Percentiles rank a stretch among this genome's conserved stretches.
Evolutionary conservation across 2,329 filamentous ascomycete species (phyloP).

Genomic region (Ramularia endophylla): DNA sequence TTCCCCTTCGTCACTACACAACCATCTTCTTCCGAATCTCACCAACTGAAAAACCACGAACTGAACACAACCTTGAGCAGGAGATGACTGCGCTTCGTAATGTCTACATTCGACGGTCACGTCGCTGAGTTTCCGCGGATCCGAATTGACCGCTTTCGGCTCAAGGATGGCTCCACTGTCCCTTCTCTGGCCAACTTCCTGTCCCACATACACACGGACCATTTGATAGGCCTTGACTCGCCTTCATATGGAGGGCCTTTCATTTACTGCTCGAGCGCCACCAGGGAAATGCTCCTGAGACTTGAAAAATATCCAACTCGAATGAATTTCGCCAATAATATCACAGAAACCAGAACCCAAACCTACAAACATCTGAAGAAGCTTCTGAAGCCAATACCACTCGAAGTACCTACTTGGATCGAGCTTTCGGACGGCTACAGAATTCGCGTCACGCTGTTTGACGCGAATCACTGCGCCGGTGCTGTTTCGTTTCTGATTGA

Average conservation of each 20-base stretch:
- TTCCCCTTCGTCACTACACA: no score
- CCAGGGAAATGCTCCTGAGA: constrained; percentile 69
- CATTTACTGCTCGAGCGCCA: constrained; percentile 84
- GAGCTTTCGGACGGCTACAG: constrained; percentile 62
- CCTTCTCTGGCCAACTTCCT: constrained; percentile 79
- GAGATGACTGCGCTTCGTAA: constrained; percentile 30
- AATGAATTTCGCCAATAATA: constrained; percentile 72
- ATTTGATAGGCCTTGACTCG: constrained; percentile 74
- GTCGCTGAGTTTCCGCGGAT: constrained; percentile 75
- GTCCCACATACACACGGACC: constrained; percentile 89
- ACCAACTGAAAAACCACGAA: no score
- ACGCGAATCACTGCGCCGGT: constrained; percentile 88
- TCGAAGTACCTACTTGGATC: constrained; percentile 71
- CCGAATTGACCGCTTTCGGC: constrained; percentile 76
- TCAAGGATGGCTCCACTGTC: constrained; percentile 38
- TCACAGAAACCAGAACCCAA: constrained; percentile 67
- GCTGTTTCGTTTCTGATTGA: constrained; percentile 92
- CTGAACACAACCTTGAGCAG: no score
- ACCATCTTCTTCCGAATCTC: no score
- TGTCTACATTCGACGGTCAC: constrained; percentile 74
- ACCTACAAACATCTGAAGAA: constrained; percentile 71
- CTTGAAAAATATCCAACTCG: constrained; percentile 70
- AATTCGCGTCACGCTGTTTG: constrained; percentile 78
- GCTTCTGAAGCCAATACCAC: constrained; percentile 70
- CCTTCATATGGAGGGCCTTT: constrained; percentile 49